These are phyloP conservation scores for Aquilaria yunnanensis DNA, from an alignment of 345 rosid species.

Conservation along the genomic window DNA sequence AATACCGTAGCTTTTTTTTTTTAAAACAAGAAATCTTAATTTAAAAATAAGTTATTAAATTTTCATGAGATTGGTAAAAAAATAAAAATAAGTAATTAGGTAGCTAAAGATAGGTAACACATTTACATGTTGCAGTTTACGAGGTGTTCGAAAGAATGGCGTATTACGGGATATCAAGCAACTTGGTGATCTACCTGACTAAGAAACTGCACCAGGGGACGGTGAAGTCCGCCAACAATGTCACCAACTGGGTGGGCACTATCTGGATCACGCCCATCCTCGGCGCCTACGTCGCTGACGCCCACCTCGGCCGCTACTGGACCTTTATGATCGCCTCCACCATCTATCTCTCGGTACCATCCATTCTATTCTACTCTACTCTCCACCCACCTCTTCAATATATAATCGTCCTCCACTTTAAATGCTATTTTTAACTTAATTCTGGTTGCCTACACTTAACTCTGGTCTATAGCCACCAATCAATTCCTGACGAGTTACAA, in stretches of 20 bases:
- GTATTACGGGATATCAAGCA: slow-evolving; percentile 76
- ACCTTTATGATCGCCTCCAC: slow-evolving; percentile 48
- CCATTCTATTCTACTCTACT: neutral
- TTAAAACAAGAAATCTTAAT: too few species aligned
- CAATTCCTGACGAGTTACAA: too few species aligned
- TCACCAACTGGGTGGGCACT: slow-evolving; percentile 94
- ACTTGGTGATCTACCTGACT: slow-evolving; percentile 68
- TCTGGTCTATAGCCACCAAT: too few species aligned
- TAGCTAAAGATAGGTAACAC: neutral
- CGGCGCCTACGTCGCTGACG: slow-evolving; percentile 89
- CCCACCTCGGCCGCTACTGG: slow-evolving; percentile 84
- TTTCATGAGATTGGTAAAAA: too few species aligned
- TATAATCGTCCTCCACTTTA: too few species aligned
- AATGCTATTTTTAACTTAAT: too few species aligned
- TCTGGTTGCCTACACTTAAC: too few species aligned
- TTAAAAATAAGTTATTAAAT: too few species aligned
- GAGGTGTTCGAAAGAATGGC: slow-evolving; percentile 93
- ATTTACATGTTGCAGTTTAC: slow-evolving; percentile 35
- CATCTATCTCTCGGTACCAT: slow-evolving; percentile 50
- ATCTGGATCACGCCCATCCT: slow-evolving; percentile 73
- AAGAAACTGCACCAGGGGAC: slow-evolving; percentile 77
- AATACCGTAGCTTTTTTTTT: too few species aligned
- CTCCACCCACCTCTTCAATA: neutral
- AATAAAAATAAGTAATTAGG: too few species aligned
- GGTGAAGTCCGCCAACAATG: slow-evolving; percentile 77